These are phyloP conservation scores for Leccinum obscurum DNA, from an alignment of 768 basidiomycete genomes.

Conservation along the genomic window DNA sequence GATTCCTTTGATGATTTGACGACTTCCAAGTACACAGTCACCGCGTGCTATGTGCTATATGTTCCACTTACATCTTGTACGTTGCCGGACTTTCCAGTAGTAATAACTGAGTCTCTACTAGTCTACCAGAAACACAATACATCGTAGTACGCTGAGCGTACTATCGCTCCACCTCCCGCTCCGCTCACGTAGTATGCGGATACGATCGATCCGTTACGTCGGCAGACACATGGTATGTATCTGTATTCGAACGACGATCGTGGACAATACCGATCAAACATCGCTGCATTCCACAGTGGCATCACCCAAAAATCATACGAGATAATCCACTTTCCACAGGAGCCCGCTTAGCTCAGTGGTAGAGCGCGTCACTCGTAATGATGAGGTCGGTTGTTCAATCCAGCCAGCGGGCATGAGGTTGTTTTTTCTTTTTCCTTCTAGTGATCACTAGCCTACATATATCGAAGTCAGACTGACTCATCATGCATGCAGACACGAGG, in stretches of 20 bases:
- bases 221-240: too few relatives aligned
- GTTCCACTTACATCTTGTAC: neutral
- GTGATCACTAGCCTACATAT: too few relatives aligned
- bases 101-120: neutral
- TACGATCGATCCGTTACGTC: neutral
- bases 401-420: conserved; percentile 39
- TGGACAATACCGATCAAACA: neutral
- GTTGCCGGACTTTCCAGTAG: neutral
- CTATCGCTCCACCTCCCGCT: neutral
- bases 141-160: neutral
- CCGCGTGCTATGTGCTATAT: neutral
- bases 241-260: neutral
- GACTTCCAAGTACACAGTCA: neutral
- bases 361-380: conserved; percentile 30
- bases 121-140: neutral
- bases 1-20: neutral
- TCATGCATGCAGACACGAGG: too few relatives aligned
- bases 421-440: neutral
- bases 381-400: conserved; percentile 49
- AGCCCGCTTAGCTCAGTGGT: conserved; percentile 15
- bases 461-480: too few relatives aligned
- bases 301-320: neutral
- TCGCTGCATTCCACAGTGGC: neutral
- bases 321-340: neutral
- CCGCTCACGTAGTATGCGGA: neutral